Percentiles rank a stretch among this genome's conserved stretches.
Conservation (phyloP, 345 rosid genomes). For the Cardamine resedifolia region DNA sequence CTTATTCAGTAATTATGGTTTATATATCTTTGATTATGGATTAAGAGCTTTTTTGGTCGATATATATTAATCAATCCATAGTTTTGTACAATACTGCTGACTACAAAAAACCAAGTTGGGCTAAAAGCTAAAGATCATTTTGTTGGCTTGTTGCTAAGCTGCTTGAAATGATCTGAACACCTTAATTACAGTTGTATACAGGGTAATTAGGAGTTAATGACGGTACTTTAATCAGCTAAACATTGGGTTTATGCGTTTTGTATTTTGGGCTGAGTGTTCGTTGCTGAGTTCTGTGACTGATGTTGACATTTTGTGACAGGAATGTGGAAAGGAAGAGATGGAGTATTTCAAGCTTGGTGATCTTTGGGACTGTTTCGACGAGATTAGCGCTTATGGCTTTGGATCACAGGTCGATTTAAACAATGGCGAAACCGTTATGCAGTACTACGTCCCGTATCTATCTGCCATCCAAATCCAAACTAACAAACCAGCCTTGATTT, state of each 20-base stretch:
- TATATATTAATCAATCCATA: background rate
- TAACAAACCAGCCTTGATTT: slow-evolving; percentile 39
- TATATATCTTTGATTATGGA: background rate
- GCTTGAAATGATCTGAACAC: background rate
- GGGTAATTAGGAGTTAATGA: background rate
- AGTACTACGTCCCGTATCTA: slow-evolving; percentile 69
- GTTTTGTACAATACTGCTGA: background rate
- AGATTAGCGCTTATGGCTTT: slow-evolving; percentile 75
- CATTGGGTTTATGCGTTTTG: background rate
- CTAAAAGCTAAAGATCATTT: background rate
- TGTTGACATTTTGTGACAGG: slow-evolving; percentile 48
- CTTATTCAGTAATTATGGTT: slow-evolving; percentile 11
- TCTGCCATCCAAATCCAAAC: slow-evolving; percentile 71
- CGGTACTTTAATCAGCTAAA: background rate
- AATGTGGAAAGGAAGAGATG: slow-evolving; percentile 47
- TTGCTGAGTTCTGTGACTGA: slow-evolving; percentile 42
- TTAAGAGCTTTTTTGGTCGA: background rate
- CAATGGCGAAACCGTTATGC: slow-evolving; percentile 45
- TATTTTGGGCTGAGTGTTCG: background rate
- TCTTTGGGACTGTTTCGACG: slow-evolving; percentile 70
- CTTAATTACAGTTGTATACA: background rate
- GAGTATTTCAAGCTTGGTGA: slow-evolving; percentile 61
- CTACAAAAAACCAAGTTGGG: background rate
- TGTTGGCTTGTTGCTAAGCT: background rate
- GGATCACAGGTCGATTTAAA: slow-evolving; percentile 44